Base-by-base conservation (phyloP, 352 stramenopile genomes). In the Discostella stelligera region DNA sequence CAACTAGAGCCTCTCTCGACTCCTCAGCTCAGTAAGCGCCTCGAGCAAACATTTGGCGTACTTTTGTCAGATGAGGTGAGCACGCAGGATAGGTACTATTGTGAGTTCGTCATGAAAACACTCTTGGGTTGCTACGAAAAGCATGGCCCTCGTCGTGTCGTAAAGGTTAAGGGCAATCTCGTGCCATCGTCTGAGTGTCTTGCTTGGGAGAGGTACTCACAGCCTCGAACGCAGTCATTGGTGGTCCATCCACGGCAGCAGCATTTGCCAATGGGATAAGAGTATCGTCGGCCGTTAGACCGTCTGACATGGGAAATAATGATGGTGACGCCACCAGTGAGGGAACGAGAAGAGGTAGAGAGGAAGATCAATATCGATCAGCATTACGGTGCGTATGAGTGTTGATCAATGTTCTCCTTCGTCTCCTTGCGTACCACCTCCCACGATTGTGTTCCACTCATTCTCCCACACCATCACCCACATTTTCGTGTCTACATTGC, bases 221-320 rank as follows among this genome's bases (percentile, higher is more conserved):
- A 41, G 88, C 88, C 46, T 90, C 79, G 11, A 93, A 93, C 77
- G 88, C 86, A 21, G 86, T 82, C 2, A 89, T 93, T 54, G 88
- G 86, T 37, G 88, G 88, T 14, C 84, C 88, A 11, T 79, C 79
- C 0, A 93, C 88, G 4, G 88, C 88, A n/a, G 88, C 84, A n/a
- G 80, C 84, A 46, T 91, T 93, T 80, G 86, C 82, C 30, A 80
- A 65, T 20, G 71, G 66, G 11, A 70, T 87, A 13, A 52, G 62
- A 32, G 52, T 55, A 44, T 37, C 65, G 25, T 32, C 5, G 27
- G 27, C 5, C 27, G 2, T 32, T 32, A 32, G 27, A 32, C 27
- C 27, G 5, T 18, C 55, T 54, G 20, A 18, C 27, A 53, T 23
- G 7, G 21, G 52, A 25, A 54, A 72, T 25, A 70, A 65, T 37